phyloP scores from a whole-genome alignment of 2,329 filamentous ascomycete species.

The Triangularia verruculosa region DNA sequence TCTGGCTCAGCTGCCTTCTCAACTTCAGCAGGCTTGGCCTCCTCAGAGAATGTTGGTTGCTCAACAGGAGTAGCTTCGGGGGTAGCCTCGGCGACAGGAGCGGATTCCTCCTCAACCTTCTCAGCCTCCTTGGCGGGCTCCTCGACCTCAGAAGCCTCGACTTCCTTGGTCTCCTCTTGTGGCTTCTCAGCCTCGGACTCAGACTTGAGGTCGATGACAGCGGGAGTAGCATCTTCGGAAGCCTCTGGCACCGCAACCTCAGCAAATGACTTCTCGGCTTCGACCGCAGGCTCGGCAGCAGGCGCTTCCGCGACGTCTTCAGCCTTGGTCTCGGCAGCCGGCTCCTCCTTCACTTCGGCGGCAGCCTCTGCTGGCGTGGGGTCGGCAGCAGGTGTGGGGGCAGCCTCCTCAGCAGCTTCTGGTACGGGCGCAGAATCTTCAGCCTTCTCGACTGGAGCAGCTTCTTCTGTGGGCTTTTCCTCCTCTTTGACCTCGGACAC shows the following conservation, averaged over 20 bases:
- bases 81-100: background rate
- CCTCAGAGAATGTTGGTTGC: background rate
- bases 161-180: slow-evolving; percentile 5
- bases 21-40: background rate
- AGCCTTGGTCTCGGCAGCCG: slow-evolving; percentile 8
- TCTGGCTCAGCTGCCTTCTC: background rate
- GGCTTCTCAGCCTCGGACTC: slow-evolving; percentile 3
- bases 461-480: slow-evolving; percentile 8
- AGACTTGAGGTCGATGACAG: background rate
- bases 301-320: slow-evolving; percentile 8
- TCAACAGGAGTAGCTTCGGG: background rate
- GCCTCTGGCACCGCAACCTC: background rate
- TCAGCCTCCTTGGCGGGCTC: slow-evolving; percentile 1
- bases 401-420: background rate
- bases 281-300: background rate
- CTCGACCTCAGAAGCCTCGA: background rate
- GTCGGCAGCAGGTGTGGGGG: background rate
- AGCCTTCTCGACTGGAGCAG: background rate
- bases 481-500: slow-evolving; percentile 1
- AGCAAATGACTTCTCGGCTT: background rate
- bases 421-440: background rate
- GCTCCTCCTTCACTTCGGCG: slow-evolving; percentile 13
- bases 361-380: background rate
- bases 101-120: background rate
- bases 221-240: background rate